Percentiles rank a stretch among this genome's conserved stretches.
phyloP scores from a whole-genome alignment of 2,329 filamentous ascomycete species.

The Phialophora verrucosa region DNA sequence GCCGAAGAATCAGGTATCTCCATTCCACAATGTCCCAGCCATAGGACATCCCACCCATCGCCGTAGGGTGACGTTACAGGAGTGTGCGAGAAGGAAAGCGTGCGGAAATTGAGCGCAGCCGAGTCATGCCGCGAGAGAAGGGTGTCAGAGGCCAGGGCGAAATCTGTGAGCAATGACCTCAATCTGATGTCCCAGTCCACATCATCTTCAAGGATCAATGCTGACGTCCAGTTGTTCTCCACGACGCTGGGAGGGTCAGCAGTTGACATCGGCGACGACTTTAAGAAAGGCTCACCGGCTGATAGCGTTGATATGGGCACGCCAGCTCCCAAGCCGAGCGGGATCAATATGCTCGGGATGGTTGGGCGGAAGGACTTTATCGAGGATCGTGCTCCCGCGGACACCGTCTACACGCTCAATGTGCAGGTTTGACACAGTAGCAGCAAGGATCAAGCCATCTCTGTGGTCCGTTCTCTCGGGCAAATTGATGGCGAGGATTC shows the following conservation, averaged over 20 bases:
- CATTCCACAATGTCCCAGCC: conserved; percentile 6
- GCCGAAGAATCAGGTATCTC: not conserved
- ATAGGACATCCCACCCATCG: conserved; percentile 3
- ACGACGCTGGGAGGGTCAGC: not conserved
- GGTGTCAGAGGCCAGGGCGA: not conserved
- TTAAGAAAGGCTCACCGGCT: not conserved
- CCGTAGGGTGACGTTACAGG: not conserved
- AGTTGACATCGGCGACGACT: not conserved
- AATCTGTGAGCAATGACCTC: not conserved
- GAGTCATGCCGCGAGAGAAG: not conserved
- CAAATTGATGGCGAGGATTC: conserved; percentile 4
- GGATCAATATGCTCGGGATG: conserved; percentile 4
- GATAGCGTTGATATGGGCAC: conserved; percentile 4
- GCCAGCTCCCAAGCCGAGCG: conserved; percentile 1
- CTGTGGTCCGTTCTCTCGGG: conserved; percentile 2
- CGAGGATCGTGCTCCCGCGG: not conserved
- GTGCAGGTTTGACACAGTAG: conserved; percentile 1
- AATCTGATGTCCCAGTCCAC: conserved; percentile 3
- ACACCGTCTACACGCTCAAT: conserved; percentile 2
- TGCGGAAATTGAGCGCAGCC: not conserved
- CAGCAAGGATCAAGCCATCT: conserved; percentile 1
- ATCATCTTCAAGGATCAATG: conserved; percentile 7
- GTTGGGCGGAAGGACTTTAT: conserved; percentile 1
- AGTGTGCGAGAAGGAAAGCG: not conserved
- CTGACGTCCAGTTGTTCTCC: conserved; percentile 6